Percentiles rank a stretch among this genome's conserved stretches.
These are phyloP conservation scores for Datura wrightii DNA, from an alignment of 257 asterid genomes.

Conservation along the genomic window DNA sequence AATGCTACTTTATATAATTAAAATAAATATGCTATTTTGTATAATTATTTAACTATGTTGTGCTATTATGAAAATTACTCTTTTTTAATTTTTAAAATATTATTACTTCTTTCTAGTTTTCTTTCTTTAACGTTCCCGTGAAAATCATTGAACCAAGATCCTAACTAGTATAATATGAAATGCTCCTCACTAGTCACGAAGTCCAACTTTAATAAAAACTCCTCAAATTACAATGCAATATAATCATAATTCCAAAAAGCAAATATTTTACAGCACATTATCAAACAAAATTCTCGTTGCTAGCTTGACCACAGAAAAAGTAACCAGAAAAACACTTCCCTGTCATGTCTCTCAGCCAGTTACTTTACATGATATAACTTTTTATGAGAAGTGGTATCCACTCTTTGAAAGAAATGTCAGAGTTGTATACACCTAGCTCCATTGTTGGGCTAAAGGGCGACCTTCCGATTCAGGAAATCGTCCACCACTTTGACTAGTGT, in stretches of 20 bases:
- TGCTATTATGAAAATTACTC: too few relatives aligned
- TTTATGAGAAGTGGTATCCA: not conserved
- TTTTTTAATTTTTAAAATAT: not conserved
- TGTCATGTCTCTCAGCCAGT: not conserved
- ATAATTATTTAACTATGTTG: too few relatives aligned
- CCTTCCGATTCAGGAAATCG: not conserved
- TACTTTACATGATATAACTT: not conserved
- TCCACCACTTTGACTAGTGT: not conserved
- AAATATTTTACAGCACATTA: not conserved
- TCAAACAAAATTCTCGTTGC: not conserved
- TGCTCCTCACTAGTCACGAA: not conserved
- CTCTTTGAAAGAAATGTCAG: not conserved
- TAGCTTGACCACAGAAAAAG: not conserved
- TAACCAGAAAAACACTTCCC: not conserved
- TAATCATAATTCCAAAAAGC: not conserved
- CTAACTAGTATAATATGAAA: slow-evolving; percentile 8
- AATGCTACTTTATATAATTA: too few relatives aligned
- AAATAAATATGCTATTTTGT: too few relatives aligned
- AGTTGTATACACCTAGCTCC: slow-evolving; percentile 22
- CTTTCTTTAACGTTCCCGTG: not conserved
- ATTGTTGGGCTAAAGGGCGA: not conserved
- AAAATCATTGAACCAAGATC: not conserved
- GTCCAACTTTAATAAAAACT: not conserved
- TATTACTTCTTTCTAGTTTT: not conserved
- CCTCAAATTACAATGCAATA: not conserved